These are phyloP conservation scores for Metarhizium anisopliae DNA, from an alignment of 2,329 filamentous ascomycete genomes.

Conservation along the genomic window DNA sequence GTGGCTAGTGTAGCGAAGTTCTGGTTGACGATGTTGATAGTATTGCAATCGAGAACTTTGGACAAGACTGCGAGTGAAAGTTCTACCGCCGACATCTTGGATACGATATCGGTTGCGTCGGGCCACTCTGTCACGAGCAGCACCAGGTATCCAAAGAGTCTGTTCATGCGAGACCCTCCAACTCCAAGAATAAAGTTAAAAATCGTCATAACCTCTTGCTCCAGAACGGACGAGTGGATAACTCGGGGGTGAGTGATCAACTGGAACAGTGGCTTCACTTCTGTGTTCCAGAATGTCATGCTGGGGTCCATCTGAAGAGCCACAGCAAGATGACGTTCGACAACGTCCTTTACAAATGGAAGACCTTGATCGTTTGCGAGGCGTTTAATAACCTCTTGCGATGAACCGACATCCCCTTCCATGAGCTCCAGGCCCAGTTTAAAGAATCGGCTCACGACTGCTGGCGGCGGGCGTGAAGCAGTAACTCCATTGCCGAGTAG, in stretches of 20 bases:
- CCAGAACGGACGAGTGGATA: conserved; percentile 27
- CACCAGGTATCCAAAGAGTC: conserved; percentile 22
- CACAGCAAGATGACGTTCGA: conserved; percentile 15
- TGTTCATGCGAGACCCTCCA: conserved; percentile 20
- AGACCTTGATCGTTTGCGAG: conserved; percentile 21
- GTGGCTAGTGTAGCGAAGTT: conserved; percentile 7
- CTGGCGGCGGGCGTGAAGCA: background rate
- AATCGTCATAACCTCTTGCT: conserved; percentile 25
- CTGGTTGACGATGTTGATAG: conserved; percentile 21
- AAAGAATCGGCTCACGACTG: conserved; percentile 9
- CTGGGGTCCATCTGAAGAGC: conserved; percentile 1
- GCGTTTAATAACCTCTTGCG: conserved; percentile 12
- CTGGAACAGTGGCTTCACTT: conserved; percentile 24
- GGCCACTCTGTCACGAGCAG: conserved; percentile 12
- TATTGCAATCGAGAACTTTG: conserved; percentile 28
- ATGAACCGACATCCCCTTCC: conserved; percentile 11
- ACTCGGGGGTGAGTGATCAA: conserved; percentile 25
- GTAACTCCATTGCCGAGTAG: conserved; percentile 3
- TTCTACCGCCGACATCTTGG: conserved; percentile 15
- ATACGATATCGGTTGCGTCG: conserved; percentile 1
- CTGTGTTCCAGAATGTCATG: conserved; percentile 14
- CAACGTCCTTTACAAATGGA: conserved; percentile 15
- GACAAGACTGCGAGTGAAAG: conserved; percentile 22
- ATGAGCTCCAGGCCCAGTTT: conserved; percentile 12
- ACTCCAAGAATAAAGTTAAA: conserved; percentile 26